Base-by-base conservation (phyloP, 2,329 filamentous ascomycete species). In the Penicillium sp. region DNA sequence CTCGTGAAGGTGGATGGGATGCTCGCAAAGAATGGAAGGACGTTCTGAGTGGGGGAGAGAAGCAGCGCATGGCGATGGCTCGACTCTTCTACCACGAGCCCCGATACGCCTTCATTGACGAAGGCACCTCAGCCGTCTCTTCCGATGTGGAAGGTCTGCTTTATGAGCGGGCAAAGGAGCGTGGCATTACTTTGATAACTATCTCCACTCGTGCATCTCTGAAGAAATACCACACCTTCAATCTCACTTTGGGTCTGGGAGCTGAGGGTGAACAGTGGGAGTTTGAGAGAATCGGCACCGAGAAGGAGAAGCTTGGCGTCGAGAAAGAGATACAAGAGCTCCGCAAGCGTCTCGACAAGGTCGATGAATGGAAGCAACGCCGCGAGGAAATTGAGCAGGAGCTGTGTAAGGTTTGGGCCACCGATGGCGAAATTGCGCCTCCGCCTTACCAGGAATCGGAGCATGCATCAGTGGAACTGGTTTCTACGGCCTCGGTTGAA, bases 1-100 rank as follows among this genome's bases (percentile, higher is more conserved):
- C 92, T 45, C 85, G 94, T 15, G 94, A 99, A 77, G 94, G 94
- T 36, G 94, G 94, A 13, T 97, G 91, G 91, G 90, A 99, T 68
- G 94, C 90, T 4, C 84, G 90, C 51, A 97, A 99, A 74, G 92
- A 96, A 69, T 99, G 94, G 94, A 96, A 97, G 75, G 93, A 97
- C 63, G 90, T 99, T 4, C 80, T 99, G n/a, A 93, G 88, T 59
- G 94, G 94, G 36, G 94, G 94, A 12, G 94, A 99, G 79, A 99
- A 99, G 77, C 94, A 99, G 76, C 81, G 94, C 21, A 90, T 99
- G 83, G 90, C 85, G 0, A 90, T 99, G 64, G 93, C 95, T 4
- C 80, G 94, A 42, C 72, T 99, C 45, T 77, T 97, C 38, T 99
- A 99, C 67, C 94, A 99, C 67, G 93, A 97, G 75, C 94, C 94